Evolutionary conservation across 306 rosid genomes (phyloP).

Genomic region (Cucurbita argyrosperma): DNA sequence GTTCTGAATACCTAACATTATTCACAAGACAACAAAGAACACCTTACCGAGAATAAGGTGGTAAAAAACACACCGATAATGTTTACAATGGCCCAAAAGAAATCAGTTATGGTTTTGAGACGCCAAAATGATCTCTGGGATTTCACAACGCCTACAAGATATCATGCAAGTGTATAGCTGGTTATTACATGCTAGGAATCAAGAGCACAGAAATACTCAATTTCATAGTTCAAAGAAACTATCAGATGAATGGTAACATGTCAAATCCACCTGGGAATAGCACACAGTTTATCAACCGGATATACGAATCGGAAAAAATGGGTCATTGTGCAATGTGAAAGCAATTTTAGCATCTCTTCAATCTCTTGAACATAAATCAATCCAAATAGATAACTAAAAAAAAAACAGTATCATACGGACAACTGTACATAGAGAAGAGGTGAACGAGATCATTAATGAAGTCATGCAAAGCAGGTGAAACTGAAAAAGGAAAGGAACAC

Average conservation of each 20-base stretch:
- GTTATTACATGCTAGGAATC: background rate
- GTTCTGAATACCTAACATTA: background rate
- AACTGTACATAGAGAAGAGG: background rate
- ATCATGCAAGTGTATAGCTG: background rate
- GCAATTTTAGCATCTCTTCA: background rate
- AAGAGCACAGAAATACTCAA: background rate
- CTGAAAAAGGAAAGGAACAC: background rate
- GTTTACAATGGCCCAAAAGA: slow-evolving; percentile 74
- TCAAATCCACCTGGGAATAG: background rate
- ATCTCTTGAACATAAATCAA: background rate
- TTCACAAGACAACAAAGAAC: background rate
- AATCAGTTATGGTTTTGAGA: slow-evolving; percentile 59
- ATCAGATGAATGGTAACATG: background rate
- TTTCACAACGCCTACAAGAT: slow-evolving; percentile 55
- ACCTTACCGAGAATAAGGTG: slow-evolving; percentile 76
- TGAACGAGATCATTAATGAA: background rate
- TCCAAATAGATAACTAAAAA: background rate
- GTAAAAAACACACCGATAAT: slow-evolving; percentile 63
- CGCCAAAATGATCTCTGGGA: slow-evolving; percentile 79
- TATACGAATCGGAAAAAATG: background rate
- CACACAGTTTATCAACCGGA: no score
- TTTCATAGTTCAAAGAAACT: background rate
- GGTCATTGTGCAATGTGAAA: background rate
- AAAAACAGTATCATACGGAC: background rate
- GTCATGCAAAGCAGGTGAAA: background rate